Conservation (phyloP, 768 basidiomycete genomes). For the Suillus placidus region DNA sequence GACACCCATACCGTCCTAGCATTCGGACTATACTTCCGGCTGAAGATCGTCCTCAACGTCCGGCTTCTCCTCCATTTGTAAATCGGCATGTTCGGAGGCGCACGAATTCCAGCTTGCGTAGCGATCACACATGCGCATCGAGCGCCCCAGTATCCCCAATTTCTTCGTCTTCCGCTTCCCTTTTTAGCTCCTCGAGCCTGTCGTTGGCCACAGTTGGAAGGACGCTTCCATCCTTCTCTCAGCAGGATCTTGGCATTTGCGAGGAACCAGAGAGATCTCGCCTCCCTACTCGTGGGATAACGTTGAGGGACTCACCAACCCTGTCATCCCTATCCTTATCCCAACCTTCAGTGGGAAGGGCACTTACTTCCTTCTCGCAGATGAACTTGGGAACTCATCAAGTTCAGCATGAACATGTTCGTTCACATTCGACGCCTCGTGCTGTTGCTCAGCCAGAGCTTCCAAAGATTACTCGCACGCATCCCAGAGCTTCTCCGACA, state of each 20-base stretch:
- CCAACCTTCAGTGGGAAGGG: constrained; percentile 6
- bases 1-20: constrained; percentile 4
- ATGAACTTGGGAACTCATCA: neutral
- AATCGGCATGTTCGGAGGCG: constrained; percentile 36
- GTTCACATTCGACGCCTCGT: constrained; percentile 7
- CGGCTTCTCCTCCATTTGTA: constrained; percentile 39
- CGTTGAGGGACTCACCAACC: constrained; percentile 13
- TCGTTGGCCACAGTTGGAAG: constrained; percentile 22
- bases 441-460: neutral
- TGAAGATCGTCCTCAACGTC: constrained; percentile 16
- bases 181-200: constrained; percentile 27
- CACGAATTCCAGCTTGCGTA: constrained; percentile 33
- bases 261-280: constrained; percentile 28
- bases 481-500: constrained; percentile 23
- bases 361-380: constrained; percentile 9
- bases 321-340: constrained; percentile 3
- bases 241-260: constrained; percentile 18
- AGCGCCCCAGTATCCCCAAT: constrained; percentile 37
- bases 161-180: constrained; percentile 30
- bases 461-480: neutral
- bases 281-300: constrained; percentile 17
- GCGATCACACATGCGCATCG: constrained; percentile 29
- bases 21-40: neutral
- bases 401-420: constrained; percentile 1
- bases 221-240: constrained; percentile 11